Evolutionary conservation across 108 stramenopile genomes (phyloP), one percentile per base, ranked within the genome.

Genomic region (Thalassiosira profunda): DNA sequence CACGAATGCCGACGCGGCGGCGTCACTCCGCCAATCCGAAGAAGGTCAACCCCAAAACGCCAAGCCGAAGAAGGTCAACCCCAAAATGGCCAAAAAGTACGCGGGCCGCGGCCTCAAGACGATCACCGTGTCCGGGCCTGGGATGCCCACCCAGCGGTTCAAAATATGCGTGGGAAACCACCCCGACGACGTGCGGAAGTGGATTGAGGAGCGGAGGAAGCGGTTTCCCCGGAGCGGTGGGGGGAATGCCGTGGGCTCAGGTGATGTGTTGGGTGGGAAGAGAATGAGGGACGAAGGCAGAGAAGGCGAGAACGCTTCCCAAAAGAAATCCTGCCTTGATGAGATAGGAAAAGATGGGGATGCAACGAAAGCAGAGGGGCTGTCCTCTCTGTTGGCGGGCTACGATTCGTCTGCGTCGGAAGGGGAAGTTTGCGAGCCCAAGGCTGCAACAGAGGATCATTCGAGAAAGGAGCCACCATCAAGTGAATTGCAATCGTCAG

Each of bases 141-240:
- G 91, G 20, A 87, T 89, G 58, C 85, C 79, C 4, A 70, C 82
- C 0, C 91, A 89, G 63, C 72, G 76, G 72, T 95, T 91, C 66
- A 79, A 80, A 40, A 89, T 95, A 38, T 95, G 94, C 67, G 94
- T 95, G 6, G 94, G 94, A 1, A 85, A 95, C 74, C 86, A 89
- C 54, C 94, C 94, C 7, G 89, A 95, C 42, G 94, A 95, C 76
- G 76, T 95, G 7, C 52, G 84, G 63, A 56, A 78, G 42, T 95
- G 94, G 94, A 95, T 95, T 58, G 88, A 67, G 15, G 94, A 92
- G 47, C 78, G 91, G 23, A 86, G 78, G 47, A 86, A 82, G 56
- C 59, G 76, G 28, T 95, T 90, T 63, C 93, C 93, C 2, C 68
- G 81, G 36, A 53, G 76, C 25, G 51, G 59, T 51, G 34, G 25